Conservation (phyloP, 352 stramenopile species). For the Pythium myriotylum region DNA sequence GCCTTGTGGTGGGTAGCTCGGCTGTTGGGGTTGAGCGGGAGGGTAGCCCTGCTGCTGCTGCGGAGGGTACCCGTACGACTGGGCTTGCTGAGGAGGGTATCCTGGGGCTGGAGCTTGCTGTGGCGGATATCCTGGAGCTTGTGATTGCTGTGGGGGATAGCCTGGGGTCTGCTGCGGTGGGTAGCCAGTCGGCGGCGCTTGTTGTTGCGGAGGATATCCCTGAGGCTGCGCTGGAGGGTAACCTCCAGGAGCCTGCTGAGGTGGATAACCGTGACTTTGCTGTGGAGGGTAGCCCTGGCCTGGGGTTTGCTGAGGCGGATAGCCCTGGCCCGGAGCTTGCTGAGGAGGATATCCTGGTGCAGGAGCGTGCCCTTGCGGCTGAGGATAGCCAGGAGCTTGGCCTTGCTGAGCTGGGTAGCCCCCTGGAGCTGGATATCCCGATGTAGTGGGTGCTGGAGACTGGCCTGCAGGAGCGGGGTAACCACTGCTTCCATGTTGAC, state of each 20-base stretch:
- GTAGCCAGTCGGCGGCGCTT: constrained; percentile 5
- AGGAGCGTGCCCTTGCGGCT: constrained; percentile 8
- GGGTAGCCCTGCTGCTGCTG: constrained; percentile 28
- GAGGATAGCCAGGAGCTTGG: constrained; percentile 5
- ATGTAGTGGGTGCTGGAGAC: constrained; percentile 15
- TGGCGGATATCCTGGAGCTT: constrained; percentile 25
- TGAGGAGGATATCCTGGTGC: constrained; percentile 5
- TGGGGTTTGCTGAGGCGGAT: constrained; percentile 31
- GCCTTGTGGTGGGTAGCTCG: constrained; percentile 30
- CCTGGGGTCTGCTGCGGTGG: constrained; percentile 27
- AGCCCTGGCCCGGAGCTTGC: constrained; percentile 13
- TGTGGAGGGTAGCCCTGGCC: constrained; percentile 25
- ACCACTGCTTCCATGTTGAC: neutral
- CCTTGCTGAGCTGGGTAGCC: constrained; percentile 6
- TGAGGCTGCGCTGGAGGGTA: constrained; percentile 22
- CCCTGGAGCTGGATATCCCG: neutral
- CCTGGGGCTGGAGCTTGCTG: constrained; percentile 26
- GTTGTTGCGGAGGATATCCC: constrained; percentile 26
- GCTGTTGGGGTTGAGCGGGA: neutral
- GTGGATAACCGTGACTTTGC: constrained; percentile 28
- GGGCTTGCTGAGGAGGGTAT: constrained; percentile 25
- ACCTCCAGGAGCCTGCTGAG: constrained; percentile 29
- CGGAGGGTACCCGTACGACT: neutral
- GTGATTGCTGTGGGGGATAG: constrained; percentile 27
- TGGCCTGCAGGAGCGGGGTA: constrained; percentile 20